Conservation (phyloP, 768 basidiomycete species). For the Kwoniella sp. region DNA sequence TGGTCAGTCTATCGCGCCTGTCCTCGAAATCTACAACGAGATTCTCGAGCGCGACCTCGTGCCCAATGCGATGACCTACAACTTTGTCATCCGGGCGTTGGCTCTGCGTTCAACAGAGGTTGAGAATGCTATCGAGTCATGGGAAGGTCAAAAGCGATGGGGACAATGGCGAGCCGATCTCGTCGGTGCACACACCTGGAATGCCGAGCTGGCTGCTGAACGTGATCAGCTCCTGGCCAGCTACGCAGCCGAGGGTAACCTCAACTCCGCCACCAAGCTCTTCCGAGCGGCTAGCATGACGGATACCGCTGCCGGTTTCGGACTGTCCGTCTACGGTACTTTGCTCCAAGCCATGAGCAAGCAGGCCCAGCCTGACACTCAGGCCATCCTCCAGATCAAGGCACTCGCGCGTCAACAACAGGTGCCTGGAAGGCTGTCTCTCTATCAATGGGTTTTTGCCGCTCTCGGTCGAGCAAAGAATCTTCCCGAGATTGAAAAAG, state of each 20-base stretch:
- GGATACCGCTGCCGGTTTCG: constrained; percentile 9
- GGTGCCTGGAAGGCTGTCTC: constrained; percentile 3
- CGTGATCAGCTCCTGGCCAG: constrained; percentile 43
- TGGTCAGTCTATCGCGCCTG: constrained; percentile 58
- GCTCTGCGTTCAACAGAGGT: constrained; percentile 67
- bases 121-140: constrained; percentile 42
- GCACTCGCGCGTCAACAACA: constrained; percentile 54
- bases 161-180: constrained; percentile 16
- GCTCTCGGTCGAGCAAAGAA: constrained; percentile 10
- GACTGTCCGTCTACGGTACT: constrained; percentile 53
- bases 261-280: constrained; percentile 65
- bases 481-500: constrained; percentile 2
- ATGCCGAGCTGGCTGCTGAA: constrained; percentile 1
- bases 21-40: constrained; percentile 67
- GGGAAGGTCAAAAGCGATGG: constrained; percentile 39
- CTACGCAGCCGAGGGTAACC: constrained; percentile 65
- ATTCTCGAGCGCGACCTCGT: constrained; percentile 62
- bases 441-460: constrained; percentile 20
- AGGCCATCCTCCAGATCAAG: constrained; percentile 66
- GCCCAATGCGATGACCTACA: constrained; percentile 65
- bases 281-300: constrained; percentile 58
- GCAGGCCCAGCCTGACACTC: constrained; percentile 55
- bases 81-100: constrained; percentile 60
- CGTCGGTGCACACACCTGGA: constrained; percentile 4
- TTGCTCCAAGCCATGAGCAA: constrained; percentile 64